Conservation (phyloP, 805 yeast genomes). For the Lipomyces japonicus region DNA sequence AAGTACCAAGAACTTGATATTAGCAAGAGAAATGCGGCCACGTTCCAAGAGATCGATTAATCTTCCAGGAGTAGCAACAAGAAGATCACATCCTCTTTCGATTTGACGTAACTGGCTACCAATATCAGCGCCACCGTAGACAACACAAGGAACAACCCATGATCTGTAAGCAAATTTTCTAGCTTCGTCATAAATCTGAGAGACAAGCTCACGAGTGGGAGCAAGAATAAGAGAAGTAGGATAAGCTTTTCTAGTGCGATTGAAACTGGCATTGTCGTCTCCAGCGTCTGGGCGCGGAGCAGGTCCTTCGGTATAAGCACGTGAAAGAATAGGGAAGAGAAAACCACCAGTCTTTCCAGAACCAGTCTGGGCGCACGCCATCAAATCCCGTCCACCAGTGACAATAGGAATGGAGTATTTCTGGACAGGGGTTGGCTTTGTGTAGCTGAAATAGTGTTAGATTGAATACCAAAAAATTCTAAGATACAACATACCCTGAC, state of each 20-base stretch:
- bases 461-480: background rate
- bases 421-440: constrained; percentile 95
- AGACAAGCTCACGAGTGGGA: constrained; percentile 98
- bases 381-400: constrained; percentile 82
- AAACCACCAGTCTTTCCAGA: constrained; percentile 99
- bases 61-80: constrained; percentile 99
- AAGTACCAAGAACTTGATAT: constrained; percentile 87
- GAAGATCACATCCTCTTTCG: constrained; percentile 89
- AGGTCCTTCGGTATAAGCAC: constrained; percentile 87
- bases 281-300: constrained; percentile 47
- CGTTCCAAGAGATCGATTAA: constrained; percentile 92
- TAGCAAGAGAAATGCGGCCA: constrained; percentile 83
- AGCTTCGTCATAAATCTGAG: constrained; percentile 94
- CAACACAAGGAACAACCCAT: constrained; percentile 95
- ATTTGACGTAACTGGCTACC: constrained; percentile 81
- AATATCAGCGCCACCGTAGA: constrained; percentile 97
- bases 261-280: constrained; percentile 35
- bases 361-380: constrained; percentile 98
- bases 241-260: constrained; percentile 67
- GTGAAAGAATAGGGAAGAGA: constrained; percentile 93
- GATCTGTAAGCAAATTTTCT: constrained; percentile 95
- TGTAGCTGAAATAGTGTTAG: constrained; percentile 44
- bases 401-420: constrained; percentile 91
- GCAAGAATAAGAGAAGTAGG: constrained; percentile 96
- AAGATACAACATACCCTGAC: constrained; percentile 49